Evolutionary conservation across 1,284 basidiomycete species (phyloP).

Genomic region (Ustilago tritici): DNA sequence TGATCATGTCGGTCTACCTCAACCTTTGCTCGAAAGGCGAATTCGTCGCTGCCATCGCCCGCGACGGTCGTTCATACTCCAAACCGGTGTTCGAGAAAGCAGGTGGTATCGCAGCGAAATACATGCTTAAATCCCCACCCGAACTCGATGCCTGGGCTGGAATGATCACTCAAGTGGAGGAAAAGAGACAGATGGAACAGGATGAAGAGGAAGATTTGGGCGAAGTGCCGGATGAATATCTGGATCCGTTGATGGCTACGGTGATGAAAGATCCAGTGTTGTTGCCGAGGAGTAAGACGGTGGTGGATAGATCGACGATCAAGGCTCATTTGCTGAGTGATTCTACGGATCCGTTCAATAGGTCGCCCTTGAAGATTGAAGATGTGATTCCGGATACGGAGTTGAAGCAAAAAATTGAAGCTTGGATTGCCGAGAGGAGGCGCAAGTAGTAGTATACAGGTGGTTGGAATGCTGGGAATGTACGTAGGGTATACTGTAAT

Average conservation of each 20-base stretch:
- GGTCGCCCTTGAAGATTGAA: slow-evolving; percentile 70
- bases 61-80: slow-evolving; percentile 90
- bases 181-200: slow-evolving; percentile 81
- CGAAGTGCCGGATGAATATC: slow-evolving; percentile 94
- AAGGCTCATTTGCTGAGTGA: slow-evolving; percentile 94
- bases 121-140: slow-evolving; percentile 80
- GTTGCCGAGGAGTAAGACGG: slow-evolving; percentile 83
- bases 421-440: slow-evolving; percentile 55
- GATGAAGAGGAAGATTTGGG: slow-evolving; percentile 87
- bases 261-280: slow-evolving; percentile 96
- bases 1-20: slow-evolving; percentile 90
- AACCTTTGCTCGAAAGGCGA: slow-evolving; percentile 84
- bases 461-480: not conserved
- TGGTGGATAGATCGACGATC: slow-evolving; percentile 92
- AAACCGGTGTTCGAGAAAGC: slow-evolving; percentile 87
- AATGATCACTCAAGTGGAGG: slow-evolving; percentile 87
- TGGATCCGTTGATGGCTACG: slow-evolving; percentile 89
- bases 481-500: not conserved
- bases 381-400: slow-evolving; percentile 67
- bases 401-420: slow-evolving; percentile 61
- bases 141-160: slow-evolving; percentile 81
- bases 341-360: slow-evolving; percentile 74
- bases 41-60: slow-evolving; percentile 90
- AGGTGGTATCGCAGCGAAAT: slow-evolving; percentile 77
- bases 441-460: slow-evolving; percentile 5